Conservation (phyloP, 2,329 filamentous ascomycete genomes). For the Paramyrothecium sp. region DNA sequence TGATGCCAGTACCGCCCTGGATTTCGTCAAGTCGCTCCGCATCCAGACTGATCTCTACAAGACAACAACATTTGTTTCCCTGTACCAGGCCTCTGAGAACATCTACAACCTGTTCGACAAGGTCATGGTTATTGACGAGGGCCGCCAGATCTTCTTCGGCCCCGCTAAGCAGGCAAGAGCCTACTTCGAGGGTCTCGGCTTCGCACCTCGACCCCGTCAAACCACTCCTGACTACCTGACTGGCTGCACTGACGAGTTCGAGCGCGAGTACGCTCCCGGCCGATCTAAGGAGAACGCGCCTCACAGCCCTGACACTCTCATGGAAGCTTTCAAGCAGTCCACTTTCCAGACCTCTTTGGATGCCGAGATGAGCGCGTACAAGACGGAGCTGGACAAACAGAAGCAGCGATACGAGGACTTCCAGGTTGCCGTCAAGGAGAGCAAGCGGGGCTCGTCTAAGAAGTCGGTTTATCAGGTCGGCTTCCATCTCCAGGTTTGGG, state of each 20-base stretch:
- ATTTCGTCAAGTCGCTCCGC: conserved; percentile 68
- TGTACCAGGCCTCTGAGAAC: conserved; percentile 83
- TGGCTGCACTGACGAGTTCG: conserved; percentile 80
- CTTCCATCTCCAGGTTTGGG: conserved; percentile 80
- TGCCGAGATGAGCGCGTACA: conserved; percentile 69
- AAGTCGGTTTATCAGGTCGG: conserved; percentile 81
- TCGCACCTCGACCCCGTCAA: conserved; percentile 70
- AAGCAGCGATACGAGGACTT: conserved; percentile 74
- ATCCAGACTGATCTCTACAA: conserved; percentile 82
- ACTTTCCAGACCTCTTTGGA: conserved; percentile 53
- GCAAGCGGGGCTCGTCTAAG: conserved; percentile 73
- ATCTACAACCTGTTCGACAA: conserved; percentile 82
- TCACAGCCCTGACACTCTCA: conserved; percentile 64
- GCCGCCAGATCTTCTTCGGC: conserved; percentile 75
- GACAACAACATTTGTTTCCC: conserved; percentile 79
- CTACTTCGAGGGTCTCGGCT: conserved; percentile 79
- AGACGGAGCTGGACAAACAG: conserved; percentile 60
- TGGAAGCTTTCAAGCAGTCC: conserved; percentile 69
- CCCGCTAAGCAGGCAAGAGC: conserved; percentile 62
- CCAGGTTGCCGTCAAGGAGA: conserved; percentile 69
- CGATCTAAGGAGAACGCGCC: conserved; percentile 66
- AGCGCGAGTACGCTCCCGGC: conserved; percentile 72
- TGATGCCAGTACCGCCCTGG: conserved; percentile 66
- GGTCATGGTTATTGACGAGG: conserved; percentile 76
- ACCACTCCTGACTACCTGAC: conserved; percentile 82